A percentile compares a stretch with the other conserved stretches of the same genome.
Conservation (phyloP, 2,329 filamentous ascomycete species). For the Scortechinia acanthostroma region DNA sequence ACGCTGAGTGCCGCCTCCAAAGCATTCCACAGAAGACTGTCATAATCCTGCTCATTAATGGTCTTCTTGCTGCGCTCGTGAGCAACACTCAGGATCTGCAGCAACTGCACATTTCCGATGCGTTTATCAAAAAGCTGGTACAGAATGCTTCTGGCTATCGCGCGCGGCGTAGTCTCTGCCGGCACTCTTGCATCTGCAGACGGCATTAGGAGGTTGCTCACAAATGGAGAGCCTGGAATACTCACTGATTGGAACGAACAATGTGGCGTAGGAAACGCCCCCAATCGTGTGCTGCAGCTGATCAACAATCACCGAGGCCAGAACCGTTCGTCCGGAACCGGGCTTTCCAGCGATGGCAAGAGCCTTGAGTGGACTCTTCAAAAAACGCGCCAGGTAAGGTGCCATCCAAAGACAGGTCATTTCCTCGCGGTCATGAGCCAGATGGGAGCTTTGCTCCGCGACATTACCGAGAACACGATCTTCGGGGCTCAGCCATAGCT, state of each 20-base stretch:
- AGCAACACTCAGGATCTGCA: conserved; percentile 20
- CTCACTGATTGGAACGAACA: conserved; percentile 25
- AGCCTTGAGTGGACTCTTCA: conserved; percentile 7
- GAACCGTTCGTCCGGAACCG: conserved; percentile 25
- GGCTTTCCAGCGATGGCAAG: conserved; percentile 15
- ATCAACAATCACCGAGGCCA: conserved; percentile 26
- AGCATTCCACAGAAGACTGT: conserved; percentile 22
- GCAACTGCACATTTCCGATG: conserved; percentile 25
- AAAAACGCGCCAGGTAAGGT: conserved; percentile 10
- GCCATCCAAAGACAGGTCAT: conserved; percentile 12
- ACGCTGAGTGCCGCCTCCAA: conserved; percentile 17
- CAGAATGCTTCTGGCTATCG: conserved; percentile 22
- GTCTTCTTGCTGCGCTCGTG: conserved; percentile 14
- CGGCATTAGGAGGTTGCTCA: neutral
- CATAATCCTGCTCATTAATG: conserved; percentile 15
- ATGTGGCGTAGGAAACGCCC: conserved; percentile 18
- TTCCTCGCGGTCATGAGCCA: conserved; percentile 12
- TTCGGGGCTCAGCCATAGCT: conserved; percentile 17
- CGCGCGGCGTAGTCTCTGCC: conserved; percentile 15
- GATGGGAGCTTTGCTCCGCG: conserved; percentile 6
- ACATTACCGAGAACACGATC: conserved; percentile 8
- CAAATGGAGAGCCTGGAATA: neutral
- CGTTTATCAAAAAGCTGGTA: conserved; percentile 24
- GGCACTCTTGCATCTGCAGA: conserved; percentile 17
- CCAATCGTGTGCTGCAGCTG: conserved; percentile 24